Base-by-base conservation (phyloP, 2,329 filamentous ascomycete species). In the Apiospora pterosperma region DNA sequence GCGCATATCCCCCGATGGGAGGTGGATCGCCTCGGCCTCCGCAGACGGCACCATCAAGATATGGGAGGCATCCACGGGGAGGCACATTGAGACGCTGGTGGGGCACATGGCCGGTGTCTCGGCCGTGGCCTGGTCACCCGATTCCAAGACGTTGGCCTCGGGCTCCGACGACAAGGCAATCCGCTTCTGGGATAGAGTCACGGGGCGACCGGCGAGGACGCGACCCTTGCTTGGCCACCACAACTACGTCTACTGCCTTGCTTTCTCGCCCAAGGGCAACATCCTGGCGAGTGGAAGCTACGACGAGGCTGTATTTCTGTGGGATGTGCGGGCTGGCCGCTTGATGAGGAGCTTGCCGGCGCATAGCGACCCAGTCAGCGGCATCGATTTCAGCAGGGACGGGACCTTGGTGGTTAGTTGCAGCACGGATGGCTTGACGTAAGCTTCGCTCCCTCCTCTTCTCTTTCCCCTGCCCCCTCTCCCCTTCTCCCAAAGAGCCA, bases 181-280 rank as follows among this genome's bases (percentile, higher is more conserved):
- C 68, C 88, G 96, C 2, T 82, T 99, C 1, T 99, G 96, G 96
- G 92, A 97, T 73, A 80, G 88, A 8, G 83, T 88, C 21, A 90
- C 87, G 25, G 85, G 85, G 0, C 79, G 84, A 8, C 84, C 85
- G 16, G 84, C 83, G 65, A 82, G 83, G 34, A 80, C 82, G 70
- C 81, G 81, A 2, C 85, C 88, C 5, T 82, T 98, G 69, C 84
- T 91, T 28, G 95, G 96, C 2, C 96, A 99, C 73, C 93, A 97
- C 77, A 98, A 96, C 78, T 98, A 98, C 77, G 90, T 99, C 36
- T 97, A 97, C 78, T 93, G 91, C 61, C 83, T 99, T 38, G 93
- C 94, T 6, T 98, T 98, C 77, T 95, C 92, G n/a, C 96, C 96
- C 1, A 98, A 97, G 77, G 96, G 96, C 28, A 99, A 99, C 74